Evolutionary conservation across 2,329 filamentous ascomycete species (phyloP), one percentile per base, ranked within the genome.

Genomic region (Ascochyta fabae): DNA sequence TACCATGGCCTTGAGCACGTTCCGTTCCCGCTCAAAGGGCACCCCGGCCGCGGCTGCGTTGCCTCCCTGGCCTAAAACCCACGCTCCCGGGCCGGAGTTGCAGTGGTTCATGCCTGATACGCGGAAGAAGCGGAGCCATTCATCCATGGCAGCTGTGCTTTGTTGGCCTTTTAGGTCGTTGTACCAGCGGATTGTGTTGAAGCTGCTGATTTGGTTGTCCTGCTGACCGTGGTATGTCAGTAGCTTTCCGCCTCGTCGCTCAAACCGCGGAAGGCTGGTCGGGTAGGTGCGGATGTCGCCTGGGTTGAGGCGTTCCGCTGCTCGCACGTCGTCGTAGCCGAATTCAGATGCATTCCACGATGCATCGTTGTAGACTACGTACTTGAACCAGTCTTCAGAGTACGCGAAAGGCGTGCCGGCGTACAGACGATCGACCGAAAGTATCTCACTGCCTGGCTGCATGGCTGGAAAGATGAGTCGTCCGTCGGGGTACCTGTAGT

Each of bases 41-140:
- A 68, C 56, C 2, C 65, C 64, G 6, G 46, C 43, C 4, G 60
- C 52, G 8, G 62, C 64, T 16, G 60, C 60, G 41, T 61, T 62
- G 0, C 63, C 62, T 12, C 56, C 59, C 34, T 73, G 65, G 1
- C 72, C 71, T 35, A 75, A 48, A 15, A 63, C 60, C 65, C 66
- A 73, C 1, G 81, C 81, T 0, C 82, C 81, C 0, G 66, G 70
- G 1, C 83, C 83, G 3, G 75, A 73, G 34, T 59, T 68, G 63
- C 83, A 85, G 68, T 85, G 83, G 7, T 70, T 73, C 80, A 84
- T 81, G 4, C 83, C 83, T 39, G 68, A 79, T 63, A 80, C 79
- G 35, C 78, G 76, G 72, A 85, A 85, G 68, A 78, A 79, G 23
- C 82, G 76, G 49, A 79, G 70, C 60, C 78, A 80, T 2, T 68